Conservation (phyloP, 768 basidiomycete genomes). For the Pleurotus platypus region DNA sequence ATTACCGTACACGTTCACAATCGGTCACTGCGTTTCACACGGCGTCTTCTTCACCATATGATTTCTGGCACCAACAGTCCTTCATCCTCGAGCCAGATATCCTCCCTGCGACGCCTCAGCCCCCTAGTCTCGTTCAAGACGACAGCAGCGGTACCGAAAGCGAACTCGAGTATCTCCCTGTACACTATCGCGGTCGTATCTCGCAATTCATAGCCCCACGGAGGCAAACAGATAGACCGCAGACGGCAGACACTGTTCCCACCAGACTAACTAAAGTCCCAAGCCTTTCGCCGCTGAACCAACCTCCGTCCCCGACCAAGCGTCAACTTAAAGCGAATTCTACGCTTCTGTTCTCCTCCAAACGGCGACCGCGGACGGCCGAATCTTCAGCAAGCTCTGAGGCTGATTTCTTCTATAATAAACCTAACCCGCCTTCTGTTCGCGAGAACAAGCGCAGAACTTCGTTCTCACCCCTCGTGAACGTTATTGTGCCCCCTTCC, state of each 20-base stretch:
- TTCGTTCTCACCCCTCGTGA: neutral
- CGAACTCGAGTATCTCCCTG: conserved; percentile 1
- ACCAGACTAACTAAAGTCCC: neutral
- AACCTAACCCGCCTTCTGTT: neutral
- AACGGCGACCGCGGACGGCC: neutral
- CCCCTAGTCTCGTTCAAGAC: conserved; percentile 2
- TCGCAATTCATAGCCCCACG: conserved; percentile 1
- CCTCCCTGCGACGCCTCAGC: neutral
- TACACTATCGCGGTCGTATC: neutral
- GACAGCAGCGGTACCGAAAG: conserved; percentile 5
- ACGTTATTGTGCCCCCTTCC: neutral
- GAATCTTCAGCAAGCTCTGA: conserved; percentile 6
- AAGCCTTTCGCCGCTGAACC: neutral
- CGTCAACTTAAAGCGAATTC: conserved; percentile 2
- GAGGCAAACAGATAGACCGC: neutral
- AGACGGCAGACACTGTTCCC: conserved; percentile 1
- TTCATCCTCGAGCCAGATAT: conserved; percentile 5
- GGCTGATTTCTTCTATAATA: neutral
- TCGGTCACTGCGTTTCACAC: conserved; percentile 5
- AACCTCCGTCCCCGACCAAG: neutral
- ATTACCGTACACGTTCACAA: conserved; percentile 7
- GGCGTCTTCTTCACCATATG: conserved; percentile 4
- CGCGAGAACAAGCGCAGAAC: neutral
- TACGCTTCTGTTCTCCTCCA: conserved; percentile 3
- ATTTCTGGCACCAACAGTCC: conserved; percentile 6